Conservation (phyloP, 148 eudicot genomes). For the Camellia japonica region DNA sequence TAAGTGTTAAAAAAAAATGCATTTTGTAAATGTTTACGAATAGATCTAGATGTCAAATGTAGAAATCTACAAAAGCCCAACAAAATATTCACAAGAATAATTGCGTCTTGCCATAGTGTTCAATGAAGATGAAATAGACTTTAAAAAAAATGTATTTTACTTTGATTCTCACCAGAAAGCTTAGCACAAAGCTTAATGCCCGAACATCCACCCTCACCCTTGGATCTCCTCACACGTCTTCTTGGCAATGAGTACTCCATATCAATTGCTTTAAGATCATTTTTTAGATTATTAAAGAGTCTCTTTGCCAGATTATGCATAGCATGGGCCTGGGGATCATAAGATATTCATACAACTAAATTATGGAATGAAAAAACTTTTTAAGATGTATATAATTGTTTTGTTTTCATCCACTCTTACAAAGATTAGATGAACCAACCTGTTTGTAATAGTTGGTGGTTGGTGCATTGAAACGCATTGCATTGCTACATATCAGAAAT, state of each 20-base stretch:
- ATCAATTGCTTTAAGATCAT: constrained; percentile 4
- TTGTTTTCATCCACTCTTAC: too few relatives aligned
- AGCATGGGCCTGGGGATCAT: constrained; percentile 7
- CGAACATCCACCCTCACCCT: background rate
- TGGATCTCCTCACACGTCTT: constrained; percentile 5
- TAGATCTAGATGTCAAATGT: too few relatives aligned
- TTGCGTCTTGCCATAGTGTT: background rate
- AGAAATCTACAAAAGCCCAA: background rate
- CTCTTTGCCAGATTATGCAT: constrained; percentile 18
- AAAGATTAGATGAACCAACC: background rate
- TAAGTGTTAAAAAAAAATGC: too few relatives aligned
- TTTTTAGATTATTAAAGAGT: constrained; percentile 6
- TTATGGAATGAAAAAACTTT: too few relatives aligned
- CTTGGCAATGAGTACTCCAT: background rate
- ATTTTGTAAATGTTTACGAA: too few relatives aligned
- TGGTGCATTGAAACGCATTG: constrained; percentile 14
- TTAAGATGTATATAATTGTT: background rate
- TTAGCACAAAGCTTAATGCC: background rate
- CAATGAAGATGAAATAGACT: too few relatives aligned
- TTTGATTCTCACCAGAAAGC: constrained; percentile 9
- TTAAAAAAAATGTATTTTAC: background rate
- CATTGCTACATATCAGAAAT: constrained; percentile 14
- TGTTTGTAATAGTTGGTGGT: constrained; percentile 10
- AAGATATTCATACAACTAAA: background rate
- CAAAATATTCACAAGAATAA: background rate